These are phyloP conservation scores for Melastoma candidum DNA, from an alignment of 441 rosid genomes.

Conservation along the genomic window DNA sequence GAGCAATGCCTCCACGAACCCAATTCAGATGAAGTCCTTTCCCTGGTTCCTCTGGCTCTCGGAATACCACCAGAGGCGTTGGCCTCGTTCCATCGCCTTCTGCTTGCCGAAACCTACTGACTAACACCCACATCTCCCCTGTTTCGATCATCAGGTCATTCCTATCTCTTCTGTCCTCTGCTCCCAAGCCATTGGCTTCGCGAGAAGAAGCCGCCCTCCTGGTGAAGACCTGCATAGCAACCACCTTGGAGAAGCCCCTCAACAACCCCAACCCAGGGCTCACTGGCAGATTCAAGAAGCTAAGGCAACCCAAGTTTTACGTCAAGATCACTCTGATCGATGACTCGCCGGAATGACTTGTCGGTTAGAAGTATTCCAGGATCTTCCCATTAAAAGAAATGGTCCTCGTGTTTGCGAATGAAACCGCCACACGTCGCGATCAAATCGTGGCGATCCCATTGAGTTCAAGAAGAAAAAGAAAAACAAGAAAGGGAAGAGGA, in stretches of 20 bases:
- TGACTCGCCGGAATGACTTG: conserved; percentile 54
- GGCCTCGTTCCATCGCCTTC: conserved; percentile 4
- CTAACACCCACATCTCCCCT: conserved; percentile 11
- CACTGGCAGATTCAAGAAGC: conserved; percentile 53
- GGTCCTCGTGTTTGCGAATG: conserved; percentile 19
- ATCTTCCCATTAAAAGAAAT: conserved; percentile 47
- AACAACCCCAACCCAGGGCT: conserved; percentile 68
- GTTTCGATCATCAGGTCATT: conserved; percentile 17
- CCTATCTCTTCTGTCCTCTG: conserved; percentile 30
- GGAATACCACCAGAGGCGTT: conserved; percentile 6
- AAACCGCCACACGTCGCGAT: too few relatives aligned
- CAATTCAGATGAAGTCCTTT: conserved; percentile 8
- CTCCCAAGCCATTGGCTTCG: conserved; percentile 46
- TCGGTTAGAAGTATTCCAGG: conserved; percentile 40
- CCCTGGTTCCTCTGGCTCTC: conserved; percentile 16
- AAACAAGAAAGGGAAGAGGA: too few relatives aligned
- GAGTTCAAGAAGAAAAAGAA: too few relatives aligned
- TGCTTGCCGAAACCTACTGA: conserved; percentile 6
- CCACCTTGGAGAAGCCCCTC: conserved; percentile 59
- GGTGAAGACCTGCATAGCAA: conserved; percentile 68
- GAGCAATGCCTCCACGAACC: background rate
- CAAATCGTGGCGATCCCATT: too few relatives aligned
- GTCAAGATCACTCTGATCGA: conserved; percentile 64
- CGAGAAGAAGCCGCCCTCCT: conserved; percentile 77
- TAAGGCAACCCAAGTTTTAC: conserved; percentile 65